A percentile compares a stretch with the other conserved stretches of the same genome.
Conservation (phyloP, 2,329 filamentous ascomycete species). For the Paradendryphiella salina region DNA sequence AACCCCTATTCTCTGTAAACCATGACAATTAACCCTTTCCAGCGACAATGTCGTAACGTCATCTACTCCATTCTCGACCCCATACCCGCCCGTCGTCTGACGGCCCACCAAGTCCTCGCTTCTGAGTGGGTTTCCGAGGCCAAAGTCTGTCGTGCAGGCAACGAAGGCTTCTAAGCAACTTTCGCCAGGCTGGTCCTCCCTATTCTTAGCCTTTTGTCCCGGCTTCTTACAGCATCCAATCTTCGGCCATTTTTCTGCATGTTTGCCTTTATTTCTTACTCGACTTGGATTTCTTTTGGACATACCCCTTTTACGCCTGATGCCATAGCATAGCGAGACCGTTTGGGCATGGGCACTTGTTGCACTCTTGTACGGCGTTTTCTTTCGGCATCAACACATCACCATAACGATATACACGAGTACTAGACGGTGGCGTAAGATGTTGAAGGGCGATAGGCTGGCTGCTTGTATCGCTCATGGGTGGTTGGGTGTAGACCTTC, state of each 20-base stretch:
- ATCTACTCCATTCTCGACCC: slow-evolving; percentile 98
- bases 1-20: background rate
- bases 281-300: slow-evolving; percentile 31
- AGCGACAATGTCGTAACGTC: slow-evolving; percentile 97
- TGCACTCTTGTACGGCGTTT: slow-evolving; percentile 31
- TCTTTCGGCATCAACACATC: slow-evolving; percentile 23
- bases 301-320: slow-evolving; percentile 45
- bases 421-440: slow-evolving; percentile 29
- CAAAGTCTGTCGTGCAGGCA: slow-evolving; percentile 92
- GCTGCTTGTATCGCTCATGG: slow-evolving; percentile 20
- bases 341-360: slow-evolving; percentile 29
- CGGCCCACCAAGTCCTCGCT: slow-evolving; percentile 93
- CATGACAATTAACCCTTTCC: slow-evolving; percentile 23
- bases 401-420: slow-evolving; percentile 26
- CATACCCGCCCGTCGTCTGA: slow-evolving; percentile 88
- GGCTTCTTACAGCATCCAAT: slow-evolving; percentile 18
- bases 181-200: slow-evolving; percentile 10
- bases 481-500: slow-evolving; percentile 27
- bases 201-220: slow-evolving; percentile 13
- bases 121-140: slow-evolving; percentile 99
- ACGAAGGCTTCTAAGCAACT: slow-evolving; percentile 77
- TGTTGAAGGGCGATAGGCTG: slow-evolving; percentile 7
- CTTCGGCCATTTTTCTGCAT: slow-evolving; percentile 27
- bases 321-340: slow-evolving; percentile 43
- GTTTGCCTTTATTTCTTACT: slow-evolving; percentile 27